phyloP scores from a whole-genome alignment of 1,139 yeast species.

The Magnusiomyces fungicola region DNA sequence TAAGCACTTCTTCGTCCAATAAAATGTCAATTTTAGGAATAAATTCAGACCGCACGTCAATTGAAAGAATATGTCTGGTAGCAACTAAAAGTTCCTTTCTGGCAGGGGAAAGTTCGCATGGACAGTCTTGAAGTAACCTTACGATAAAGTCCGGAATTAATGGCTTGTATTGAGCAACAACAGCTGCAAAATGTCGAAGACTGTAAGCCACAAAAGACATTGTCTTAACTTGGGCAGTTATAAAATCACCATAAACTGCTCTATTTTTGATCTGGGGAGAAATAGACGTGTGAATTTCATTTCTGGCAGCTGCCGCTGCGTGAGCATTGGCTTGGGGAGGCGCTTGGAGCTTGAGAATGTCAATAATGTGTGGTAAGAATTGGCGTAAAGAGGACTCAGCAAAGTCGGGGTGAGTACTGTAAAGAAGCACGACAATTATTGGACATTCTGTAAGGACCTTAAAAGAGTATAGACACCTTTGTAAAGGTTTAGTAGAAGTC shows the following conservation, averaged over 20 bases:
- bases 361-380: conserved; percentile 77
- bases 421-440: conserved; percentile 86
- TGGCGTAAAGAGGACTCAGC: conserved; percentile 64
- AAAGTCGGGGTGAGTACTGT: conserved; percentile 75
- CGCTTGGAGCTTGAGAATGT: conserved; percentile 69
- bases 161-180: conserved; percentile 53
- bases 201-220: conserved; percentile 93
- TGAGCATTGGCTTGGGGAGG: conserved; percentile 65
- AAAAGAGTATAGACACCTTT: conserved; percentile 69
- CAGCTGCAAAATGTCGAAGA: conserved; percentile 73
- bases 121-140: conserved; percentile 86
- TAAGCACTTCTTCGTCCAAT: conserved; percentile 77
- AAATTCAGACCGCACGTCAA: conserved; percentile 76
- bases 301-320: conserved; percentile 49
- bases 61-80: conserved; percentile 85
- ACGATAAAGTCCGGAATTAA: conserved; percentile 82
- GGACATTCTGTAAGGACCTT: conserved; percentile 96
- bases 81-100: conserved; percentile 91
- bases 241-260: conserved; percentile 78
- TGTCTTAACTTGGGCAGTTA: conserved; percentile 94
- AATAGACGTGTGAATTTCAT: conserved; percentile 47
- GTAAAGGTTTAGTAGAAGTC: conserved; percentile 34
- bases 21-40: conserved; percentile 78
- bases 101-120: conserved; percentile 89
- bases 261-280: conserved; percentile 69